phyloP scores from a whole-genome alignment of 2,329 filamentous ascomycete species.

The Neophaeococcomyces mojaviensis region DNA sequence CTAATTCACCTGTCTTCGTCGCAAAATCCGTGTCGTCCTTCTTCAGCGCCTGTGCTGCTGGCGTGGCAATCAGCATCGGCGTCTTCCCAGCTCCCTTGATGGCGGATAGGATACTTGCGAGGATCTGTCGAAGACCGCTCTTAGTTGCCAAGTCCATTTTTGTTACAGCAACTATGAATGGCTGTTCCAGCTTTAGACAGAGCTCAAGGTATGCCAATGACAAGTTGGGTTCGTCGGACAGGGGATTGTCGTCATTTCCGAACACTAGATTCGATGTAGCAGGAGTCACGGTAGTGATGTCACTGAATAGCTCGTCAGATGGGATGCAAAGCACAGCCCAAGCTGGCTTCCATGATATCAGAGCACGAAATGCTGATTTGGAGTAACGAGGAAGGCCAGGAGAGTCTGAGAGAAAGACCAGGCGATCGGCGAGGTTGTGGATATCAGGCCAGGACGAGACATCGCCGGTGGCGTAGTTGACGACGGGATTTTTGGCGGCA shows the following conservation, averaged over 20 bases:
- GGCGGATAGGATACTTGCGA: constrained; percentile 66
- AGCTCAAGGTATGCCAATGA: constrained; percentile 75
- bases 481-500: constrained; percentile 16
- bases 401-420: constrained; percentile 87
- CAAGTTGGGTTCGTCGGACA: constrained; percentile 48
- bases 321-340: constrained; percentile 86
- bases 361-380: constrained; percentile 75
- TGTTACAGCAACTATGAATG: constrained; percentile 75
- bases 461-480: constrained; percentile 77
- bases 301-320: constrained; percentile 60
- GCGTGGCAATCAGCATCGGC: constrained; percentile 58
- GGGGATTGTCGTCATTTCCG: constrained; percentile 43
- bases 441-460: constrained; percentile 93
- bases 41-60: constrained; percentile 1
- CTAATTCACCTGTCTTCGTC: background rate
- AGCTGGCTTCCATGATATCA: constrained; percentile 94
- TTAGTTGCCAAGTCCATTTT: constrained; percentile 84
- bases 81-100: constrained; percentile 68
- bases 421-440: constrained; percentile 67
- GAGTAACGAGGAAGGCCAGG: constrained; percentile 85
- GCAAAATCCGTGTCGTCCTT: constrained; percentile 16
- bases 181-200: constrained; percentile 71
- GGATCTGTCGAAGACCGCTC: constrained; percentile 57
- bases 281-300: constrained; percentile 25
- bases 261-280: constrained; percentile 42